Evolutionary conservation across 345 rosid genomes (phyloP).

Genomic region (Camelina hispida): DNA sequence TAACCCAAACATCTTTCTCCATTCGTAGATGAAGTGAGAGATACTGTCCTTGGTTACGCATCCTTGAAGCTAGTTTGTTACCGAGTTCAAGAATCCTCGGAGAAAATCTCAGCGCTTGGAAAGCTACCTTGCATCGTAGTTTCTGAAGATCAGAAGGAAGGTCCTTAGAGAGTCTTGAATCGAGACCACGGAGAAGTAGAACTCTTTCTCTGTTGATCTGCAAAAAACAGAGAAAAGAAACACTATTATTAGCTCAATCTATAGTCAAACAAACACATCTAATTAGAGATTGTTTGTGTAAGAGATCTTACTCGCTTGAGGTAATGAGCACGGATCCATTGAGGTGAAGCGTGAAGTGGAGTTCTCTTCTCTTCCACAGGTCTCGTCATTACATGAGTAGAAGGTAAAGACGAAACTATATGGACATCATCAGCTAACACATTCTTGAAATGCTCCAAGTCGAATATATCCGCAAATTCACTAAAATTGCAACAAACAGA

Average conservation of each 20-base stretch:
- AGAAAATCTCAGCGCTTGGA: constrained; percentile 87
- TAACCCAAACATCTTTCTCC: constrained; percentile 98
- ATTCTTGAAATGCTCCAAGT: constrained; percentile 89
- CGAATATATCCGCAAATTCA: constrained; percentile 96
- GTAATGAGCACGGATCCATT: constrained; percentile 96
- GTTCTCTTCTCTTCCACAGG: constrained; percentile 92
- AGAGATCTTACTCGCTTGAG: constrained; percentile 64
- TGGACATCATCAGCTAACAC: constrained; percentile 86
- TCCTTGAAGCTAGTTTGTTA: constrained; percentile 76
- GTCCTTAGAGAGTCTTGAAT: constrained; percentile 94
- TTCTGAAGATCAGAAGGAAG: constrained; percentile 97
- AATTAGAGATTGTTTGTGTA: too few relatives aligned
- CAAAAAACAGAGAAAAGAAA: constrained; percentile 32
- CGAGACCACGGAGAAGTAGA: constrained; percentile 88
- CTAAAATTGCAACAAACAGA: constrained; percentile 48
- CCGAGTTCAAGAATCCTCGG: constrained; percentile 79
- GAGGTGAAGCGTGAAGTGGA: constrained; percentile 88
- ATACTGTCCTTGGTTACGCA: constrained; percentile 83
- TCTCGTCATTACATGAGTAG: constrained; percentile 92
- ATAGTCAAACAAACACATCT: too few relatives aligned
- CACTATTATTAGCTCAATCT: constrained; percentile 29
- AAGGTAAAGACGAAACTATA: constrained; percentile 87
- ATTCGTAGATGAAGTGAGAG: constrained; percentile 85
- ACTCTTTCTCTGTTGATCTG: constrained; percentile 89
- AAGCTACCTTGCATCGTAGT: constrained; percentile 96